Base-by-base conservation (phyloP, 805 yeast species). In the Kodamaea kaohsiungensis region DNA sequence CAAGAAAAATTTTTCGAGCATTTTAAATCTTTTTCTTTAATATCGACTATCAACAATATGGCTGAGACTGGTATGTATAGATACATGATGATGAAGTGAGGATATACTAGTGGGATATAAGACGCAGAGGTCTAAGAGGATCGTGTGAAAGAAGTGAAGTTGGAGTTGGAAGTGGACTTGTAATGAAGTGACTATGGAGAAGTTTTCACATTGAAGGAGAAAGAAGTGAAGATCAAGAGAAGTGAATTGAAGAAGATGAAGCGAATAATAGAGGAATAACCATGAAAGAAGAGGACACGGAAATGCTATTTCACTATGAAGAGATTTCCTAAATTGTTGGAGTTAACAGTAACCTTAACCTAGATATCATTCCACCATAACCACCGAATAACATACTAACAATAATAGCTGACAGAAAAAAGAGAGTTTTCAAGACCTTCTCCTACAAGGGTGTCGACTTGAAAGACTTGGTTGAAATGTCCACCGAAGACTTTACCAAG, bases 371-470 rank as follows among this genome's bases (percentile, higher is more conserved):
- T 17, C 18, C 40, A 46, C 3, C 7, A 37, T 12, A 37, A 37
- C 16, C 39, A 10, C n/a, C n/a, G 9, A 39, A 48, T 9, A 43
- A 40, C 16, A 22, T 59, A 63, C 67, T 65, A 63, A 63, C 65
- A 51, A 38, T 56, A 38, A 49, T 74, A 75, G 82, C 79, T 68
- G 82, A 77, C 69, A 84, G 80, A 82, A 88, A 87, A 88, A 90
- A 87, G 90, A 87, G 96, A 89, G 77, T 78, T 75, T 91, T 92
- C 88, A 91, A 88, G 86, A 83, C 96, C 84, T 92, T 92, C 89
- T 87, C 97, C 69, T 95, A 84, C 96, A 91, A 95, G 81, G 99
- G 99, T 80, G 97, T 95, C 76, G 98, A 92, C 79, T 88, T 95
- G 75, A 87, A 87, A 74, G 91, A 93, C 76, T 86, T 95, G 76